A percentile compares a stretch with the other conserved stretches of the same genome.
These are phyloP conservation scores for Yamadazyma mexicana DNA, from an alignment of 1,139 yeast species.

Conservation along the genomic window DNA sequence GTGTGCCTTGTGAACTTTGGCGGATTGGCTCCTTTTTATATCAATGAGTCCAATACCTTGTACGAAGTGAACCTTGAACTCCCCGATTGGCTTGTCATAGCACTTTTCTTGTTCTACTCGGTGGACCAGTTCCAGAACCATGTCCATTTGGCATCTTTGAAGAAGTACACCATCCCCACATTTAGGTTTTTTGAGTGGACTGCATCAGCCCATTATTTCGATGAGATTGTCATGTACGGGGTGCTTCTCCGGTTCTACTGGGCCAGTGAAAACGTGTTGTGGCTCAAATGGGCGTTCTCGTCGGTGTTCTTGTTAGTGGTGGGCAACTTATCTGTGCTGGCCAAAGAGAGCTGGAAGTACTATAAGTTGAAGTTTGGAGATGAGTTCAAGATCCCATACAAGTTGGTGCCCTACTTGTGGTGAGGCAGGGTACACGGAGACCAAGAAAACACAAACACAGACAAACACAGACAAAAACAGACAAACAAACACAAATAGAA, in stretches of 20 bases:
- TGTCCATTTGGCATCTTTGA: slow-evolving; percentile 53
- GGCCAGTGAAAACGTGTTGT: slow-evolving; percentile 11
- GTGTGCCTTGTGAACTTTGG: slow-evolving; percentile 22
- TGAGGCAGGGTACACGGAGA: slow-evolving; percentile 3
- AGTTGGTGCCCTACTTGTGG: slow-evolving; percentile 15
- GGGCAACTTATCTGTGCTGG: slow-evolving; percentile 60
- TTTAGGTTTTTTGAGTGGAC: slow-evolving; percentile 50
- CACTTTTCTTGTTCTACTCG: slow-evolving; percentile 44
- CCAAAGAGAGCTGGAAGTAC: slow-evolving; percentile 56
- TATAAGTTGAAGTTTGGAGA: slow-evolving; percentile 38
- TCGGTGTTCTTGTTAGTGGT: slow-evolving; percentile 55
- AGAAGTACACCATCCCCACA: slow-evolving; percentile 68
- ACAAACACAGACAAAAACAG: not conserved
- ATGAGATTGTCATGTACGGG: slow-evolving; percentile 67
- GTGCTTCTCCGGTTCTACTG: slow-evolving; percentile 26
- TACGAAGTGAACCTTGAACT: slow-evolving; percentile 9
- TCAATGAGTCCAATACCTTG: not conserved
- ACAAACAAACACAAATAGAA: not conserved
- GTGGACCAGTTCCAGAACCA: slow-evolving; percentile 63
- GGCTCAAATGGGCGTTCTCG: slow-evolving; percentile 20
- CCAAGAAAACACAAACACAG: not conserved
- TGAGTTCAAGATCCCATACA: slow-evolving; percentile 18
- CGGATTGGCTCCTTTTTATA: slow-evolving; percentile 18
- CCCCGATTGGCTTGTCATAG: slow-evolving; percentile 18
- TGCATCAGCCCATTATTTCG: slow-evolving; percentile 80